Base-by-base conservation (phyloP, 139 green algal species). In the Chlamydomonas asymmetrica region DNA sequence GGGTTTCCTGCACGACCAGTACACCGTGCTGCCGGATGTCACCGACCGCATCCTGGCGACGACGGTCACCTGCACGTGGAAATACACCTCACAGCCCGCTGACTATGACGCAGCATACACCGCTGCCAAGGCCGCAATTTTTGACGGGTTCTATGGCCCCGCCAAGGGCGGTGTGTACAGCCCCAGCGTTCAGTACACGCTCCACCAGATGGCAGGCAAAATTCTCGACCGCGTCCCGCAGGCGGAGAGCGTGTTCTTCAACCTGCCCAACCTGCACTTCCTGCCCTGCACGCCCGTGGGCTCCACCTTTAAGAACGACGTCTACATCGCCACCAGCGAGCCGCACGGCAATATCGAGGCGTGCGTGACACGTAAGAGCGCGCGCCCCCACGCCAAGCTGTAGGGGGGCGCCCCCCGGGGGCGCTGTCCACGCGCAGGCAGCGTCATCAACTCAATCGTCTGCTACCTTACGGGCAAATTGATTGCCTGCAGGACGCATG, bases 191-290 rank as follows among this genome's bases (percentile, higher is more conserved):
- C 96, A 99, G 84, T 94, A 85, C 80, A 99, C 95, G 8, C 82
- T 98, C 54, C 94, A 89, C 73, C 43, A 92, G 60, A 98, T 98
- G 94, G 94, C 65, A 20, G 65, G 84, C 39, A 40, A 63, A 0
- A 80, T 88, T 0, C 71, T 98, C 34, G 67, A 84, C 29, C 64
- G 73, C 23, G 77, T 83, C 48, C 76, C 81, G n/a, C 41, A 93
- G 76, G 80, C 93, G 16, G 91, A 95, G n/a, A 86, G 56, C 3
- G 82, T 98, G 16, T 96, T 90, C 71, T 80, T 99, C 23, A 97
- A 95, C 80, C 87, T 98, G 85, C 96, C 96, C 72, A 99, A 99
- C 87, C 76, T 99, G 20, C 96, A 99, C 83, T 99, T 99, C 82
- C 41, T 99, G 8, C 96, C 96, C 9, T 89, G 85, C 74, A 81